Base-by-base conservation (phyloP, 2,329 filamentous ascomycete genomes). In the Phialophora expanda region DNA sequence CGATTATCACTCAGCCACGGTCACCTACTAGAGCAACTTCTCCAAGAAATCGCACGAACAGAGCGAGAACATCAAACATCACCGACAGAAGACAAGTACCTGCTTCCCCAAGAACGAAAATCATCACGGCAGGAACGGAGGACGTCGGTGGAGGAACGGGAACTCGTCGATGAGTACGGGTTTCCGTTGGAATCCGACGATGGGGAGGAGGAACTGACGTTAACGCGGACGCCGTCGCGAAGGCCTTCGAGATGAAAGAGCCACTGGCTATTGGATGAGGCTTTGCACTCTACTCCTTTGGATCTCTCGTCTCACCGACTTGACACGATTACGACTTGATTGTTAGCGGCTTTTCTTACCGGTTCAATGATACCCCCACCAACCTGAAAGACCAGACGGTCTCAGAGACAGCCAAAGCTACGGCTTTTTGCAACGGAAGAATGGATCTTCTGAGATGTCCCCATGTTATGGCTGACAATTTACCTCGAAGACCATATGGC, bases 11-110 rank as follows among this genome's bases (percentile, higher is more conserved):
- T 73, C 51, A 71, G 70, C 58, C 70, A 71, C 51, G 70, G 57
- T n/a, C 69, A 71, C 41, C 34, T 73, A 0, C 58, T 73, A 11
- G 71, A 73, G 9, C 30, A 68, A 50, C 48, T 71, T 46, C 65
- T 71, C 30, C 60, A 69, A 61, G 71, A 69, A 38, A 70, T 73
- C 53, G 69, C 69, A 4, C 65, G 69, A 53, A 65, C 66, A 22
- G 70, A 71, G 65, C 68, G 69, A 48, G 70, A 71, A 66, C 68
- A 56, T 24, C 71, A 71, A 61, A 70, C 70, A 61, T 69, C 66
- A 62, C 71, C 70, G 17, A 69, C 68, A n/a, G 67, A 69, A 41
- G 67, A 71, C 38, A 70, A 66, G 44, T 66, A 66, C 66, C 54
- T 66, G 55, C 57, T 41, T 55, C 34, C 56, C 17, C 61, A 62